phyloP scores from a whole-genome alignment of 805 yeast genomes.

The Wickerhamiella bombiphila region DNA sequence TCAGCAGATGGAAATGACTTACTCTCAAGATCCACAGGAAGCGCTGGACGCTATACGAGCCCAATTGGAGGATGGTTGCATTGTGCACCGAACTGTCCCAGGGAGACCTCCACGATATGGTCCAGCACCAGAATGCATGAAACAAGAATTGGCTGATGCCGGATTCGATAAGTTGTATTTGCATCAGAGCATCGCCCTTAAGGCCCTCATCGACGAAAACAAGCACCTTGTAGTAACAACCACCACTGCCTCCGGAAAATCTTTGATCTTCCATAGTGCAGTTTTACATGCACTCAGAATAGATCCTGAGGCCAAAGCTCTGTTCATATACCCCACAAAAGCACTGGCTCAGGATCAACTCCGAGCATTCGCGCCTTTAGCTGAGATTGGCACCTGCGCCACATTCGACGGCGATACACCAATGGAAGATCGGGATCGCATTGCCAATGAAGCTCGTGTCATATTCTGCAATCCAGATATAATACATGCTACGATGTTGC shows the following conservation, averaged over 20 bases:
- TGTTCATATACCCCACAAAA: constrained; percentile 90
- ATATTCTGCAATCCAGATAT: constrained; percentile 94
- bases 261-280: constrained; percentile 81
- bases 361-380: constrained; percentile 45
- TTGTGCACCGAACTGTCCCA: constrained; percentile 48
- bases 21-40: neutral
- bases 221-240: constrained; percentile 79
- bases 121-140: constrained; percentile 14
- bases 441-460: constrained; percentile 55
- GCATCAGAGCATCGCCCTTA: constrained; percentile 72
- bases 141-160: constrained; percentile 33
- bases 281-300: constrained; percentile 36
- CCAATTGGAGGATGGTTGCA: constrained; percentile 22
- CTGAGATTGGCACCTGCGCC: constrained; percentile 40
- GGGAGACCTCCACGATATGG: constrained; percentile 8
- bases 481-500: constrained; percentile 71
- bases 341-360: constrained; percentile 96
- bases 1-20: neutral
- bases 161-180: constrained; percentile 41
- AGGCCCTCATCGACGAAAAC: constrained; percentile 31
- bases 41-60: constrained; percentile 2
- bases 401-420: constrained; percentile 95
- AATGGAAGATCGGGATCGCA: constrained; percentile 32
- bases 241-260: constrained; percentile 91
- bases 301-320: constrained; percentile 41